phyloP scores from a whole-genome alignment of 768 basidiomycete genomes.

The Clitopilus passeckerianus region DNA sequence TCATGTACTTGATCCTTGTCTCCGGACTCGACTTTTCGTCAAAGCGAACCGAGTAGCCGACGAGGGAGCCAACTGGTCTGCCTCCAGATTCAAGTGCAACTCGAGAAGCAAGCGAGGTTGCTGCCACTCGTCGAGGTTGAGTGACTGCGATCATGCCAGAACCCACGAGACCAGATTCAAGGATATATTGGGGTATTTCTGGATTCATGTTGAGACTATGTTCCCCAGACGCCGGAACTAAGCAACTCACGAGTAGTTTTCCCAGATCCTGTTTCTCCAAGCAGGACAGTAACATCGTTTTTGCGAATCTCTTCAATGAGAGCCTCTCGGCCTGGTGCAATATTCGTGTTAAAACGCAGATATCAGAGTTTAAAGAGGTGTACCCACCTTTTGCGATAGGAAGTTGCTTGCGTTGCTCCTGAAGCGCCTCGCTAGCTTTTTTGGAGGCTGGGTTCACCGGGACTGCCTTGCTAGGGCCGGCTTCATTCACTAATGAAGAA shows the following conservation, averaged over 20 bases:
- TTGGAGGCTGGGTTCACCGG: background rate
- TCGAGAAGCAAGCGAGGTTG: conserved; percentile 87
- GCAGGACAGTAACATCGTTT: conserved; percentile 82
- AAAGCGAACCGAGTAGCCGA: conserved; percentile 96
- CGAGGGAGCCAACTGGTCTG: conserved; percentile 60
- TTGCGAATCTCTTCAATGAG: conserved; percentile 67
- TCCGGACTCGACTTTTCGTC: conserved; percentile 70
- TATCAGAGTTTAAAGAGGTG: background rate
- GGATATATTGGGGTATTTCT: conserved; percentile 97
- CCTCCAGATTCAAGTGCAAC: conserved; percentile 82
- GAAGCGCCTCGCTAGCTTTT: conserved; percentile 29
- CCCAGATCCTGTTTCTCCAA: conserved; percentile 97
- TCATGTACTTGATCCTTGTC: conserved; percentile 93
- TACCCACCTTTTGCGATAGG: conserved; percentile 74
- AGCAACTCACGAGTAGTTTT: conserved; percentile 89
- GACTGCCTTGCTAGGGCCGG: conserved; percentile 17
- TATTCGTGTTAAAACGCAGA: background rate
- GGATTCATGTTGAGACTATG: conserved; percentile 7
- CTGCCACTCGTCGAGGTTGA: conserved; percentile 93
- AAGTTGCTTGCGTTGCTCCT: conserved; percentile 64
- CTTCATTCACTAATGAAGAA: conserved; percentile 2
- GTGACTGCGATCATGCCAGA: conserved; percentile 84
- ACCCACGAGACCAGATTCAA: conserved; percentile 73
- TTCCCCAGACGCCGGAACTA: background rate
- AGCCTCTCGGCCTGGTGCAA: conserved; percentile 59